A percentile compares a stretch with the other conserved stretches of the same genome.
Conservation (phyloP, 495 filamentous ascomycete species). For the Aspergillus panamensis region DNA sequence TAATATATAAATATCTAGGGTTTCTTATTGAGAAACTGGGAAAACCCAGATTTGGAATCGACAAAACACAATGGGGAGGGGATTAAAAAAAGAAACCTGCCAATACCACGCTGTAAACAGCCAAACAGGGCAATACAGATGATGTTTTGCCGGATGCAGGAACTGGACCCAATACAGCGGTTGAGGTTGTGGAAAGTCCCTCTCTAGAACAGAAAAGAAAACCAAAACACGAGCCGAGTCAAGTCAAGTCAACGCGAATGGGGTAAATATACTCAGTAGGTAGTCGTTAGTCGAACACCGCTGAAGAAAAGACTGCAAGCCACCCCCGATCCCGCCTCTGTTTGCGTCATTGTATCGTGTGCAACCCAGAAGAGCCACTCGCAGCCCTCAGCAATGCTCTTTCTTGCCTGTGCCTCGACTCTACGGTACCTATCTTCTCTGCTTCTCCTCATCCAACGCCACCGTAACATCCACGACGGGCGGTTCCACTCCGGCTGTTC, state of each 20-base stretch:
- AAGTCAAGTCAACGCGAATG: too few relatives aligned
- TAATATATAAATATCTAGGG: too few relatives aligned
- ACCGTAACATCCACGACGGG: slow-evolving; percentile 2
- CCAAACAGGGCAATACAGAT: slow-evolving; percentile 5
- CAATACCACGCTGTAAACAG: slow-evolving; percentile 13
- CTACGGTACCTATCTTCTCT: neutral
- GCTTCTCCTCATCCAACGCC: neutral
- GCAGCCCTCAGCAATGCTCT: slow-evolving; percentile 8
- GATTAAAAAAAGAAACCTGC: neutral
- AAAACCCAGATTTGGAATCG: too few relatives aligned
- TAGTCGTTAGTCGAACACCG: neutral
- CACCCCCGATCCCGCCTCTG: slow-evolving; percentile 11
- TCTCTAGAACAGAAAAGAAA: neutral
- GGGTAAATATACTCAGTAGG: too few relatives aligned
- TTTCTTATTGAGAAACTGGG: too few relatives aligned
- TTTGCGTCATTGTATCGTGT: slow-evolving; percentile 17
- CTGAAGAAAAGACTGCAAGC: neutral
- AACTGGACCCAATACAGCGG: slow-evolving; percentile 1
- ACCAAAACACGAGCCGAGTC: neutral
- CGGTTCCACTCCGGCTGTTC: slow-evolving; percentile 3
- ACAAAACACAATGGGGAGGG: neutral
- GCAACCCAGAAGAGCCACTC: neutral
- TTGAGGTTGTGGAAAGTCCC: neutral
- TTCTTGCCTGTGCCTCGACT: neutral
- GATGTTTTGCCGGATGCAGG: slow-evolving; percentile 19